A percentile compares a stretch with the other conserved stretches of the same genome.
phyloP scores from a whole-genome alignment of 139 green algal genomes.

The Diplosphaera chodatii region DNA sequence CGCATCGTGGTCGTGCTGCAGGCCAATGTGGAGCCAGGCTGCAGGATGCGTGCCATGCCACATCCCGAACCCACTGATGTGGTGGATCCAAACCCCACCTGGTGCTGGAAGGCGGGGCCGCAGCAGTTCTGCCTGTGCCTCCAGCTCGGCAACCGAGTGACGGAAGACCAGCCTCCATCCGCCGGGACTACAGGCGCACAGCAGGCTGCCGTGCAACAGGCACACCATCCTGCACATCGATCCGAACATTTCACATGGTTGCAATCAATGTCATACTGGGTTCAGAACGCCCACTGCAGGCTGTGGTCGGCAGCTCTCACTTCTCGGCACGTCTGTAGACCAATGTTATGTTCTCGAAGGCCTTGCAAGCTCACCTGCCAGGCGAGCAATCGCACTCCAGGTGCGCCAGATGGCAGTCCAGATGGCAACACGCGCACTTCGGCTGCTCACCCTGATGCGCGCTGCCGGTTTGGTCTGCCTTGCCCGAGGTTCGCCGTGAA shows the following conservation, averaged over 20 bases:
- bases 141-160: slow-evolving; percentile 56
- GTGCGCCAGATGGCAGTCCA: slow-evolving; percentile 26
- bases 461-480: too few species aligned
- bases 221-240: slow-evolving; percentile 30
- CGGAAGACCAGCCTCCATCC: slow-evolving; percentile 58
- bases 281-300: too few species aligned
- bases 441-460: slow-evolving; percentile 20
- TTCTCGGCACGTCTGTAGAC: too few species aligned
- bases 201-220: slow-evolving; percentile 40
- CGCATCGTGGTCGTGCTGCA: too few species aligned
- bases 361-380: slow-evolving; percentile 10
- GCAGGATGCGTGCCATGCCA: too few species aligned
- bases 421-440: slow-evolving; percentile 43
- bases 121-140: slow-evolving; percentile 20
- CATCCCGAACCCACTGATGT: too few species aligned
- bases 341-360: neutral
- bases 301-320: too few species aligned
- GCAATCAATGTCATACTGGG: too few species aligned
- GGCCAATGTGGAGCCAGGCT: too few species aligned
- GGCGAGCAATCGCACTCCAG: slow-evolving; percentile 62
- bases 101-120: slow-evolving; percentile 6
- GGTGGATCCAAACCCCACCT: neutral
- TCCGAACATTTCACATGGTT: too few species aligned
- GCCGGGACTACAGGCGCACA: slow-evolving; percentile 63
- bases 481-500: slow-evolving; percentile 13